phyloP scores from a whole-genome alignment of 2,329 filamentous ascomycete genomes.

The Parasarocladium wereldwijsianum region DNA sequence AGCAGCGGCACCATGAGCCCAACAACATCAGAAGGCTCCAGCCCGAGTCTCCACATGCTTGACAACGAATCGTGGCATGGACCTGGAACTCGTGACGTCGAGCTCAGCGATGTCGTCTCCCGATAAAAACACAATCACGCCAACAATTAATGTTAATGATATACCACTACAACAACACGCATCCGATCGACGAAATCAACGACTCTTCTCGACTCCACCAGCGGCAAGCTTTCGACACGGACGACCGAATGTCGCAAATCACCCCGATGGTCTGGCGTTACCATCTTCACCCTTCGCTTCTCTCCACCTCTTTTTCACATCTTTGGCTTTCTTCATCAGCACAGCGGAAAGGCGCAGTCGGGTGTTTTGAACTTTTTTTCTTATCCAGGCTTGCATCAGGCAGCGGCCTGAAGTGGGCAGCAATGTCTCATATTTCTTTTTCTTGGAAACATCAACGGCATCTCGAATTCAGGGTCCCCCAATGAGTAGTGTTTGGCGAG shows the following conservation, averaged over 20 bases:
- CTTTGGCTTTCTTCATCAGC: constrained; percentile 23
- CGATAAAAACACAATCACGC: constrained; percentile 3
- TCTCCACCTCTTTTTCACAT: constrained; percentile 14
- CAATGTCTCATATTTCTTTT: constrained; percentile 4
- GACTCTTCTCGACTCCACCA: no score
- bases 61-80: constrained; percentile 24
- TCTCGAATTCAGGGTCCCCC: constrained; percentile 2
- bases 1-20: constrained; percentile 35
- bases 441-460: constrained; percentile 2
- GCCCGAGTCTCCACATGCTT: constrained; percentile 11
- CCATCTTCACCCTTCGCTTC: constrained; percentile 3
- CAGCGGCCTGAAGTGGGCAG: neutral
- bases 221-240: no score
- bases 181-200: neutral
- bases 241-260: no score
- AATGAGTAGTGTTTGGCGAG: no score
- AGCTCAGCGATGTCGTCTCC: constrained; percentile 28
- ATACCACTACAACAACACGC: neutral
- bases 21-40: constrained; percentile 28
- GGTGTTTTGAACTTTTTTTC: constrained; percentile 12
- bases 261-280: no score
- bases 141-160: constrained; percentile 3
- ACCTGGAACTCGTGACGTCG: constrained; percentile 23
- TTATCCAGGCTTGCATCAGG: constrained; percentile 2
- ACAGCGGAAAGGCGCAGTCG: constrained; percentile 24